Evolutionary conservation across 2,329 filamentous ascomycete species (phyloP), one percentile per base, ranked within the genome.

Genomic region (Juglanconis oblonga): DNA sequence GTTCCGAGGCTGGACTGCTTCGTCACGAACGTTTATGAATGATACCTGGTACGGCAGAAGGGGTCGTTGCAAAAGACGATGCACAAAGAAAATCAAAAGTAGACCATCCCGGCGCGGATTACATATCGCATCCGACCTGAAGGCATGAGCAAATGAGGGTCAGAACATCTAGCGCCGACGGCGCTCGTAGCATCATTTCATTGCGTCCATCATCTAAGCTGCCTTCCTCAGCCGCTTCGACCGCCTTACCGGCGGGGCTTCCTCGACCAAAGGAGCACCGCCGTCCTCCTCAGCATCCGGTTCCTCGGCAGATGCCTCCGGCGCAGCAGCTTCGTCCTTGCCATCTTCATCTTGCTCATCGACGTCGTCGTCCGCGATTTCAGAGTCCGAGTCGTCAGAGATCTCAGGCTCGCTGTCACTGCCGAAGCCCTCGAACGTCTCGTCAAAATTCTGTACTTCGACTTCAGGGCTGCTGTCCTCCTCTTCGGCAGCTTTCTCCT

Each of bases 381-480:
- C 63, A n/a, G 59, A 64, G 36, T 66, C 62, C 5, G 52, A 57
- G 40, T 66, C 62, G 13, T 64, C 62, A 29, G 67, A 60, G 24
- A 68, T 65, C 54, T 65, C 65, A 14, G 71, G 69, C 8, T 76
- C 77, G 45, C 72, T 74, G 44, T 79, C 77, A 52, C 74, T 79
- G 13, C 71, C 77, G 52, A 83, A 83, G 35, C 81, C 81, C 44
- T 77, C 77, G 59, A 83, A 83, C 7, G 76, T 71, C 3, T 74
- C 77, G 2, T 73, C 74, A 6, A 61, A 66, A 7, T 66, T 29
- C 7, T 11, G 47, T 2, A 24, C 67, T 8, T 72, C 70, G 38
- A 24, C 32, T 36, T 57, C 62, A 11, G 54, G 51, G 11, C 14
- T 47, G 42, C 4, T 58, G 36, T 45, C 55, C 5, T 55, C 52